Evolutionary conservation across 371 early-diverging fungal species (phyloP).

Genomic region (Mortierella polycephala): DNA sequence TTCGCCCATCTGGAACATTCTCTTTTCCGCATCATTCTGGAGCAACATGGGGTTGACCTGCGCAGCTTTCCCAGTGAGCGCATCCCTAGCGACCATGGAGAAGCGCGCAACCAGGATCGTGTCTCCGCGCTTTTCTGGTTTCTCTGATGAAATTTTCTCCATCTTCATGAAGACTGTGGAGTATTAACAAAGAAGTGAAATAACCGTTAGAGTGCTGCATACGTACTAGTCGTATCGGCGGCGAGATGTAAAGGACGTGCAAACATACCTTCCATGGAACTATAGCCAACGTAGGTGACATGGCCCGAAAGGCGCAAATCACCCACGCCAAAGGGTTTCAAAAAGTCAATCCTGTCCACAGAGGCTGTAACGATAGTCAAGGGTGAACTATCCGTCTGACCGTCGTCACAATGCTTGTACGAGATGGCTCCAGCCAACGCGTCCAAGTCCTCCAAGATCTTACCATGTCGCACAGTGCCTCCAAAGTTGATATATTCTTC

Average conservation of each 20-base stretch:
- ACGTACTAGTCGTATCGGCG: not conserved
- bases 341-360: slow-evolving; percentile 90
- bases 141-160: slow-evolving; percentile 57
- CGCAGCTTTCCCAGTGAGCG: slow-evolving; percentile 74
- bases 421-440: slow-evolving; percentile 85
- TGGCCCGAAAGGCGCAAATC: slow-evolving; percentile 84
- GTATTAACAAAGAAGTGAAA: not conserved
- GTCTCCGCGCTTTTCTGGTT: slow-evolving; percentile 47
- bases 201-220: not conserved
- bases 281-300: slow-evolving; percentile 87
- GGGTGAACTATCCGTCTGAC: slow-evolving; percentile 65
- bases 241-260: not conserved
- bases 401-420: slow-evolving; percentile 82
- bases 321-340: slow-evolving; percentile 69
- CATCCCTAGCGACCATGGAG: slow-evolving; percentile 92
- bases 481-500: slow-evolving; percentile 85
- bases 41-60: slow-evolving; percentile 80
- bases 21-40: slow-evolving; percentile 78
- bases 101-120: slow-evolving; percentile 83
- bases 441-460: slow-evolving; percentile 83
- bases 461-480: slow-evolving; percentile 64
- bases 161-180: slow-evolving; percentile 75
- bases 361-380: slow-evolving; percentile 89
- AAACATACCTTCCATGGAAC: slow-evolving; percentile 82
- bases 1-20: slow-evolving; percentile 79